phyloP scores from a whole-genome alignment of 345 rosid genomes.

The Hibiscus trionum region DNA sequence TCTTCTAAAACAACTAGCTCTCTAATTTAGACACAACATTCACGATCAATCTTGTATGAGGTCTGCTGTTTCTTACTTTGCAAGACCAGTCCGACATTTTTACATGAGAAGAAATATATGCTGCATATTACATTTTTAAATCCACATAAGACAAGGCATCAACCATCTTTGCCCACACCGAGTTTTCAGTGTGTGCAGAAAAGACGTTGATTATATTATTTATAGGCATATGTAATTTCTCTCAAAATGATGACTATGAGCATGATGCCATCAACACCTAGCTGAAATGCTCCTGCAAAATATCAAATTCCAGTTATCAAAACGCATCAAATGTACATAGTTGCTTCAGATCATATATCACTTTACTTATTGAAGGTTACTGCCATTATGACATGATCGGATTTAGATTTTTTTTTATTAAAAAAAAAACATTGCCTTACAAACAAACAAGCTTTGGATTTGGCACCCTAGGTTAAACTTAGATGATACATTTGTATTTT shows the following conservation, averaged over 20 bases:
- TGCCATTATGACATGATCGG: background rate
- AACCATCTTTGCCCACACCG: background rate
- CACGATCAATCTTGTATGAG: background rate
- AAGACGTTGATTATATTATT: background rate
- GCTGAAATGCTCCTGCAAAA: slow-evolving; percentile 7
- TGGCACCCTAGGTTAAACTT: no score
- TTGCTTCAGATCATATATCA: background rate
- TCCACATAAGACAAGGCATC: background rate
- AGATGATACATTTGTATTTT: no score
- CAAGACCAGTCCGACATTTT: background rate
- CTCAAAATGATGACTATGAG: background rate
- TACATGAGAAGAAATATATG: no score
- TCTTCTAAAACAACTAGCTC: background rate
- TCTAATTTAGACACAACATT: background rate
- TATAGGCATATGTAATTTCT: background rate
- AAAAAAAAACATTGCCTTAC: background rate
- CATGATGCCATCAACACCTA: background rate
- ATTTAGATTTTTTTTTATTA: no score
- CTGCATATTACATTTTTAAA: no score
- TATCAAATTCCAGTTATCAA: background rate
- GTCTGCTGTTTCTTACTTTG: background rate
- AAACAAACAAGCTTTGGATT: background rate
- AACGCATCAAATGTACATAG: background rate
- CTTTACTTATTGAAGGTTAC: background rate
- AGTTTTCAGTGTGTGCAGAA: background rate